Evolutionary conservation across 352 stramenopile genomes (phyloP), one percentile per base, ranked within the genome.

Genomic region (Elongisporangium anandrum): DNA sequence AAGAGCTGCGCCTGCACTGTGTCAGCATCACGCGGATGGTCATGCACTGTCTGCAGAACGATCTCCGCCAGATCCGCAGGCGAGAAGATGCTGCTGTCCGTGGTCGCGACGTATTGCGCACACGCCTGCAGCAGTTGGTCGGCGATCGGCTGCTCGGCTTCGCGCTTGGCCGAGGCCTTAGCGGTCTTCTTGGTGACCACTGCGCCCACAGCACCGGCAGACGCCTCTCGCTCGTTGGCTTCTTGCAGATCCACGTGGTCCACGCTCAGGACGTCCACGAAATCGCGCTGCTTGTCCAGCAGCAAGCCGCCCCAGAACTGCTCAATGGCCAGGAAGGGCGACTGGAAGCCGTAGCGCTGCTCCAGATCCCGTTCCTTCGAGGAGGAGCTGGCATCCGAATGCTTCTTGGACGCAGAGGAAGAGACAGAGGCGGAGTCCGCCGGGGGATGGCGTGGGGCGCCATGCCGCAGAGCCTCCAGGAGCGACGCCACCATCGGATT

Each of bases 1-100:
- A 95, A 95, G 51, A 95, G 72, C 54, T 90, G 82, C 65, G 75
- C 69, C 55, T 92, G 82, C 19, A 89, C 70, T 8, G 69, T 69
- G 53, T 94, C 82, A 1, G 75, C 68, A 59, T 90, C 75, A 26
- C 65, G 64, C 34, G 53, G 61, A 61, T 74, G 73, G 20, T 84
- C 75, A 41, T 83, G 73, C 17, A 86, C 65, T 0, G 70, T 90
- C 63, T 94, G 81, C 19, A 89, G 60, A 26, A 92, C 72, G 17
- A 79, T 80, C 58, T 89, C 75, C 0, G 82, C 85, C 22, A 94
- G 72, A 49, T 92, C 82, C n/a, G 73, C 52, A 3, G 72, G 65
- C 24, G 81, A 84, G 10, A 91, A 77, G 57, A 91, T 78, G 13
- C 70, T 75, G 13, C 49, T 77, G n/a, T 76, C 63, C 38, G 66